Evolutionary conservation across 208 protist species (phyloP).

Genomic region (Endotrypanum monterogeii): DNA sequence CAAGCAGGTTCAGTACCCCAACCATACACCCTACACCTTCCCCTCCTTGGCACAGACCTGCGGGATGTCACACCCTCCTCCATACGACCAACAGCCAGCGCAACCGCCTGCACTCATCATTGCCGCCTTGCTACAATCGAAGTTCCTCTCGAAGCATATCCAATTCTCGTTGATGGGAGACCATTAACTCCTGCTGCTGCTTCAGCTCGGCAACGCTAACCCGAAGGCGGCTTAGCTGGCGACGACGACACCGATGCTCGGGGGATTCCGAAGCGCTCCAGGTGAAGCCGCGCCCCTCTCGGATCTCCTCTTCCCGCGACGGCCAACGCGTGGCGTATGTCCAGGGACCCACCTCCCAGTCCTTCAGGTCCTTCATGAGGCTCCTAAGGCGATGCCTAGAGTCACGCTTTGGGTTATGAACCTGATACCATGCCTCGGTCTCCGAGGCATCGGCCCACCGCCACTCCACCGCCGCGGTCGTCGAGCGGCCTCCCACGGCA

Average conservation of each 20-base stretch:
- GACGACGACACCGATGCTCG: slow-evolving; percentile 39
- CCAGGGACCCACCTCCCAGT: slow-evolving; percentile 69
- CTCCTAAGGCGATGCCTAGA: slow-evolving; percentile 16
- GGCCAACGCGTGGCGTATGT: slow-evolving; percentile 66
- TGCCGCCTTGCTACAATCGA: slow-evolving; percentile 31
- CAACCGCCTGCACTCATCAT: not conserved
- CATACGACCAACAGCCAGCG: not conserved
- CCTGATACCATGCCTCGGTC: slow-evolving; percentile 4
- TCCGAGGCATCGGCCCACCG: slow-evolving; percentile 43
- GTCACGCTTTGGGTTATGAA: not conserved
- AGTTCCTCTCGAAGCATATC: slow-evolving; percentile 48
- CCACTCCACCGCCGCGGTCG: slow-evolving; percentile 27
- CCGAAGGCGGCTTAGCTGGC: slow-evolving; percentile 43
- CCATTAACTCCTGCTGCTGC: slow-evolving; percentile 22
- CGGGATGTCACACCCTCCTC: not conserved
- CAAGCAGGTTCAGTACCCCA: too few relatives aligned
- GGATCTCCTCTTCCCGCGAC: slow-evolving; percentile 26
- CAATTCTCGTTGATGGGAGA: slow-evolving; percentile 39
- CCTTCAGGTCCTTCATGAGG: slow-evolving; percentile 45
- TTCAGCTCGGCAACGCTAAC: slow-evolving; percentile 42
- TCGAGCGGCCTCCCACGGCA: slow-evolving; percentile 8
- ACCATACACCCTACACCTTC: not conserved
- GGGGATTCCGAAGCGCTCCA: slow-evolving; percentile 34
- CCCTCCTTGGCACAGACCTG: not conserved
- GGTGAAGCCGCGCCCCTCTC: slow-evolving; percentile 7